phyloP scores from a whole-genome alignment of 139 green algal species.

The Micractinium conductrix region DNA sequence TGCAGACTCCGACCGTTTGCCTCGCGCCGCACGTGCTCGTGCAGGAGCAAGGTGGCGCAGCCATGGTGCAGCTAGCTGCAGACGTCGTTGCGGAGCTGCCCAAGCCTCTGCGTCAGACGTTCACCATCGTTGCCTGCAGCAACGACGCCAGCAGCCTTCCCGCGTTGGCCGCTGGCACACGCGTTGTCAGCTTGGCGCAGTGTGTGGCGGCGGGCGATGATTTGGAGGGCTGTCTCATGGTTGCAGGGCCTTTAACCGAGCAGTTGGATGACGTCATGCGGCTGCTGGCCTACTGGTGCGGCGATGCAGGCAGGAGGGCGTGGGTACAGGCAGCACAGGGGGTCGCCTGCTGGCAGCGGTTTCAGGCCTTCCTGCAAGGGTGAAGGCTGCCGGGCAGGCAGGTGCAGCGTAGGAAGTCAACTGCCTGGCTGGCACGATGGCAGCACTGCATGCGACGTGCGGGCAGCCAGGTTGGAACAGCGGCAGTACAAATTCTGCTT shows the following conservation, averaged over 20 bases:
- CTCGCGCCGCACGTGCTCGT: too few relatives aligned
- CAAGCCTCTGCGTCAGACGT: constrained; percentile 6
- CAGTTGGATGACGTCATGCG: constrained; percentile 28
- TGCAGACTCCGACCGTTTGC: too few relatives aligned
- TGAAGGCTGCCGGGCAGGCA: too few relatives aligned
- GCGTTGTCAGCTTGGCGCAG: constrained; percentile 13
- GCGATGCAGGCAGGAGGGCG: too few relatives aligned
- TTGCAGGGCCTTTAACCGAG: constrained; percentile 6
- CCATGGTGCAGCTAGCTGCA: constrained; percentile 30
- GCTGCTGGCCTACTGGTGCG: constrained; percentile 23
- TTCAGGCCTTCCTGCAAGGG: too few relatives aligned
- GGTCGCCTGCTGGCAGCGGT: too few relatives aligned
- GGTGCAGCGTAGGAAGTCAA: too few relatives aligned
- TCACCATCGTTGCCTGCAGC: constrained; percentile 23
- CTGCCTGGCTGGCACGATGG: too few relatives aligned
- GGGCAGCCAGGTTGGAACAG: too few relatives aligned
- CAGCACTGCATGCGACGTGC: too few relatives aligned
- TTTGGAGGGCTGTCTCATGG: constrained; percentile 27
- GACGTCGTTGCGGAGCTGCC: constrained; percentile 33
- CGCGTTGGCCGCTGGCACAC: background rate
- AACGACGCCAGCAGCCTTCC: background rate
- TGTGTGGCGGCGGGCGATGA: background rate
- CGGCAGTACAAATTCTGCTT: too few relatives aligned
- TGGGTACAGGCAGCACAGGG: too few relatives aligned
- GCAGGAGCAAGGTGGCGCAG: constrained; percentile 2